These are phyloP conservation scores for Podospora anserina DNA, from an alignment of 495 filamentous ascomycete species.

Conservation along the genomic window DNA sequence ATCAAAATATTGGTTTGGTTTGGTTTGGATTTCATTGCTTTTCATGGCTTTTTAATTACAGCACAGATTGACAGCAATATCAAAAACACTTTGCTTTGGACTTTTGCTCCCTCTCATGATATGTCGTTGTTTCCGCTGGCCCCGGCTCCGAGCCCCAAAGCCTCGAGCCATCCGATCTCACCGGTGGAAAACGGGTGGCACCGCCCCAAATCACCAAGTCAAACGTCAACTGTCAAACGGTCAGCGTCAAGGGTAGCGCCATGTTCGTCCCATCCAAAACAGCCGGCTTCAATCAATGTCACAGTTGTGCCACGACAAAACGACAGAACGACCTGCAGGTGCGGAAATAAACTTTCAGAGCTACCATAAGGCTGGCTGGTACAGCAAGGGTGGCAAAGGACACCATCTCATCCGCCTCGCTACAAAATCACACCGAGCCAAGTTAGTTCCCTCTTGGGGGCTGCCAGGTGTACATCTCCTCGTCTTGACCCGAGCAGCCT, in stretches of 20 bases:
- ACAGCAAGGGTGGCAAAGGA: background rate
- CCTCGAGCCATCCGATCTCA: background rate
- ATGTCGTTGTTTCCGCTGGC: background rate
- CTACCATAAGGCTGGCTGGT: background rate
- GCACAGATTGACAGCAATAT: background rate
- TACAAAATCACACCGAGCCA: too few species aligned
- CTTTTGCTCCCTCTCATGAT: background rate
- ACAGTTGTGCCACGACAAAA: background rate
- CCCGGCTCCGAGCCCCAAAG: background rate
- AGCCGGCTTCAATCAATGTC: background rate
- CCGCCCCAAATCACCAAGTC: background rate
- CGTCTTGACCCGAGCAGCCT: too few species aligned
- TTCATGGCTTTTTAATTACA: background rate
- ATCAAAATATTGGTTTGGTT: background rate
- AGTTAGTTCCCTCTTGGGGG: too few species aligned
- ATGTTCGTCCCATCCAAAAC: background rate
- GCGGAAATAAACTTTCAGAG: background rate
- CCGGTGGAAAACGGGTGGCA: background rate
- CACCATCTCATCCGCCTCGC: background rate
- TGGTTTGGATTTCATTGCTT: background rate
- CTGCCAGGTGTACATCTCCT: too few species aligned
- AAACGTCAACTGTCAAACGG: background rate
- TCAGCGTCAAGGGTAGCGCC: background rate
- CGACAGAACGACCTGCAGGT: background rate
- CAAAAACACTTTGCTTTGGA: background rate